These are phyloP conservation scores for Hansenula lynferdii DNA, from an alignment of 1,139 yeast genomes.

Conservation along the genomic window DNA sequence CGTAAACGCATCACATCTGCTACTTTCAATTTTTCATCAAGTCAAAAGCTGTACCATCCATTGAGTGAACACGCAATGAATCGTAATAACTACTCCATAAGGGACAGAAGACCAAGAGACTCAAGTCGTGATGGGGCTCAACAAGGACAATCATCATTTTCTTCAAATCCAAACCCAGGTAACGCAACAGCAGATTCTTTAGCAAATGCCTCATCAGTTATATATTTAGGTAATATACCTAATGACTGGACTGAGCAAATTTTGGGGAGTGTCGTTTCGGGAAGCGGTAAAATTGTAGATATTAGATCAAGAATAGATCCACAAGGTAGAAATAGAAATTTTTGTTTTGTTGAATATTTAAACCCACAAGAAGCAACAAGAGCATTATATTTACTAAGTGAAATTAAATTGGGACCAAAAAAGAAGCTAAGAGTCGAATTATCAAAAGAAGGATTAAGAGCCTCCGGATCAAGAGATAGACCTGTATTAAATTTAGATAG, in stretches of 20 bases:
- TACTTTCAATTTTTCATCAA: too few relatives aligned
- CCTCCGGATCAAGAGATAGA: conserved; percentile 33
- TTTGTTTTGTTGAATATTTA: conserved; percentile 56
- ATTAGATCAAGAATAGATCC: conserved; percentile 59
- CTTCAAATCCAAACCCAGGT: neutral
- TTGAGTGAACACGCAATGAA: neutral
- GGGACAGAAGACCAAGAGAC: neutral
- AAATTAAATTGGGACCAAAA: conserved; percentile 40
- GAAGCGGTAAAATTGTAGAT: conserved; percentile 58
- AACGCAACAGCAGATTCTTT: neutral
- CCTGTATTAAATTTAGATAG: conserved; percentile 39
- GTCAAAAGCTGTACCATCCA: too few relatives aligned
- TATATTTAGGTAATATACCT: conserved; percentile 60
- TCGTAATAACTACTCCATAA: neutral
- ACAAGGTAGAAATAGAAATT: conserved; percentile 61
- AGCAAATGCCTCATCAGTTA: conserved; percentile 28
- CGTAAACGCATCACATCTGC: too few relatives aligned
- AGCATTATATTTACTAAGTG: conserved; percentile 40
- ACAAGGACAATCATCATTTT: neutral
- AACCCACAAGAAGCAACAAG: conserved; percentile 45
- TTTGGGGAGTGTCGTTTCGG: conserved; percentile 55
- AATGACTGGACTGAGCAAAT: conserved; percentile 59
- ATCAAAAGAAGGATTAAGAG: conserved; percentile 55
- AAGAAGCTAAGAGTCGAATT: conserved; percentile 50
- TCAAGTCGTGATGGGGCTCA: neutral